Evolutionary conservation across 2,329 filamentous ascomycete genomes (phyloP).

Genomic region (Sclerotinia sclerotiorum): DNA sequence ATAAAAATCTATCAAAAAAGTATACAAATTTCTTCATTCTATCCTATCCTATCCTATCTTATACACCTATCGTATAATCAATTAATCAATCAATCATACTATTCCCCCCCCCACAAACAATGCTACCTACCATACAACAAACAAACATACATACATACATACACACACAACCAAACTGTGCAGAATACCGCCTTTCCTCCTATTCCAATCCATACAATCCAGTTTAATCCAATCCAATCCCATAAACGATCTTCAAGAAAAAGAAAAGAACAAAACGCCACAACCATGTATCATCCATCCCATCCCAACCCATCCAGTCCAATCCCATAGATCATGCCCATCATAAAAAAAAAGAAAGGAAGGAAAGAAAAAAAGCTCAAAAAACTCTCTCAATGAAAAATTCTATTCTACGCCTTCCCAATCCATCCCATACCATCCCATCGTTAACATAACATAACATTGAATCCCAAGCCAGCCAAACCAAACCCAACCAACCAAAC

Average conservation of each 20-base stretch:
- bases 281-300: neutral
- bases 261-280: neutral
- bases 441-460: neutral
- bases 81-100: no score
- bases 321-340: no score
- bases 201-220: neutral
- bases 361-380: no score
- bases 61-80: neutral
- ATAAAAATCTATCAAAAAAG: no score
- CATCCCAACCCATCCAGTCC: neutral
- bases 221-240: neutral
- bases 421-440: constrained; percentile 3
- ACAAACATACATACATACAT: neutral
- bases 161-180: no score
- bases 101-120: no score
- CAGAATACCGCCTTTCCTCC: neutral
- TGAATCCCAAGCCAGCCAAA: no score
- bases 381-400: no score
- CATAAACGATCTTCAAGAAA: neutral
- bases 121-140: neutral
- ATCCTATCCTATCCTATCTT: no score
- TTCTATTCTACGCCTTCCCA: neutral
- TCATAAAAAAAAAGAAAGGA: no score
- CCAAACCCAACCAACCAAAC: neutral
- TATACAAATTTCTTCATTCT: no score